Conservation (phyloP, 2,329 filamentous ascomycete species). For the Bimuria novae-zelandiae region DNA sequence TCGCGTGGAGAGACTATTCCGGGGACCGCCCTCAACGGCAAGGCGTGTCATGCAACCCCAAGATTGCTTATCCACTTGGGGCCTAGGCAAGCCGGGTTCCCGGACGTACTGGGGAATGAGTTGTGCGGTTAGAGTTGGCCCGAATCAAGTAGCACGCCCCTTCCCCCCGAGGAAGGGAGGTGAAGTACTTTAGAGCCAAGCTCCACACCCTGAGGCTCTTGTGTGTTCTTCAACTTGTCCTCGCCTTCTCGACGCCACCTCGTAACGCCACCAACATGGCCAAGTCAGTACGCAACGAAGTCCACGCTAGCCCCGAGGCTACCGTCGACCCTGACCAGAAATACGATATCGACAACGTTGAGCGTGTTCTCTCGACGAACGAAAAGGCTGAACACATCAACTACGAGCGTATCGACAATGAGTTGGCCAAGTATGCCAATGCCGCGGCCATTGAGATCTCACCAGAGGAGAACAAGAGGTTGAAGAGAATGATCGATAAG, state of each 20-base stretch:
- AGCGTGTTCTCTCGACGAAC: constrained; percentile 54
- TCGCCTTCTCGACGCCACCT: constrained; percentile 16
- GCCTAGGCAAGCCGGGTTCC: too few species aligned
- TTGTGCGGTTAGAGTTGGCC: constrained; percentile 5
- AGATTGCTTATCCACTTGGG: too few species aligned
- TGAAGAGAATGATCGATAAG: constrained; percentile 69
- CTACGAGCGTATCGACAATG: constrained; percentile 67
- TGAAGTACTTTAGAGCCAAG: constrained; percentile 7
- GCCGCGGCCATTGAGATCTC: constrained; percentile 60
- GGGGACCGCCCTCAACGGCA: neutral
- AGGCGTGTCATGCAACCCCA: neutral
- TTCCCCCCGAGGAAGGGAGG: neutral
- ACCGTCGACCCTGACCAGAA: constrained; percentile 23
- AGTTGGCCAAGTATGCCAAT: constrained; percentile 71
- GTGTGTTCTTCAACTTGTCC: constrained; percentile 15
- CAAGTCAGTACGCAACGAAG: constrained; percentile 23
- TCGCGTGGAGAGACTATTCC: constrained; percentile 5
- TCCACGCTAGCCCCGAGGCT: constrained; percentile 22
- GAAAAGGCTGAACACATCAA: constrained; percentile 59
- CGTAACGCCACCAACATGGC: constrained; percentile 27
- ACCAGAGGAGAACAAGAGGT: constrained; percentile 62
- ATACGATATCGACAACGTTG: constrained; percentile 51
- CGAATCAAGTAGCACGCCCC: constrained; percentile 11
- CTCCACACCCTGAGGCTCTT: constrained; percentile 21
- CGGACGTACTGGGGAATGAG: neutral